These are phyloP conservation scores for Silene vulgaris DNA, from an alignment of 179 eudicot species.

Conservation along the genomic window DNA sequence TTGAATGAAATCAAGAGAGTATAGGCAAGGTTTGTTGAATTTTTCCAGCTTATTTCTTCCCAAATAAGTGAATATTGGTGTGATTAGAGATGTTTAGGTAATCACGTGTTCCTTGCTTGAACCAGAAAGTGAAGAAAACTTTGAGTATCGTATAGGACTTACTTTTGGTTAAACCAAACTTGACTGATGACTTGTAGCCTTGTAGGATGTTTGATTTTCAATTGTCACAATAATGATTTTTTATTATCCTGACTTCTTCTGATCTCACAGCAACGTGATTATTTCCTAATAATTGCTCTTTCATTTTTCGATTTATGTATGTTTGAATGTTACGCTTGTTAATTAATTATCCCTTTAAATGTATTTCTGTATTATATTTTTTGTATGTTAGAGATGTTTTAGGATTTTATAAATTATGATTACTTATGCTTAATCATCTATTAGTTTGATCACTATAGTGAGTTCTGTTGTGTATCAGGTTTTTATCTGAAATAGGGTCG, in stretches of 20 bases:
- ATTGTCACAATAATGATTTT: neutral
- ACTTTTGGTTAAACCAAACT: neutral
- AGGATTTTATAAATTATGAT: neutral
- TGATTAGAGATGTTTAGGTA: neutral
- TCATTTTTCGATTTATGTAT: neutral
- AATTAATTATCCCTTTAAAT: neutral
- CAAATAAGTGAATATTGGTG: neutral
- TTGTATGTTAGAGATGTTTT: neutral
- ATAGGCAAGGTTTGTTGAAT: neutral
- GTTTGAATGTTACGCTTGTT: neutral
- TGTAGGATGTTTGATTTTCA: neutral
- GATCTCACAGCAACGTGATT: neutral
- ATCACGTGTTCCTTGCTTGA: neutral
- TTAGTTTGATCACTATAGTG: neutral
- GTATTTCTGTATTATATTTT: neutral
- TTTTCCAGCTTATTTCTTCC: neutral
- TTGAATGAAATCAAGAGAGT: neutral
- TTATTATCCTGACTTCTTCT: neutral
- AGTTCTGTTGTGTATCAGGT: constrained; percentile 38
- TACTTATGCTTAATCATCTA: neutral
- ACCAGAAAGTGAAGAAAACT: neutral
- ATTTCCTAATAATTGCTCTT: neutral
- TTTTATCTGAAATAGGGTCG: constrained; percentile 74
- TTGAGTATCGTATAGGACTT: neutral
- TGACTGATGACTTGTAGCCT: neutral